Evolutionary conservation across 2,329 filamentous ascomycete genomes (phyloP).

Genomic region (Pseudogymnoascus sp.): DNA sequence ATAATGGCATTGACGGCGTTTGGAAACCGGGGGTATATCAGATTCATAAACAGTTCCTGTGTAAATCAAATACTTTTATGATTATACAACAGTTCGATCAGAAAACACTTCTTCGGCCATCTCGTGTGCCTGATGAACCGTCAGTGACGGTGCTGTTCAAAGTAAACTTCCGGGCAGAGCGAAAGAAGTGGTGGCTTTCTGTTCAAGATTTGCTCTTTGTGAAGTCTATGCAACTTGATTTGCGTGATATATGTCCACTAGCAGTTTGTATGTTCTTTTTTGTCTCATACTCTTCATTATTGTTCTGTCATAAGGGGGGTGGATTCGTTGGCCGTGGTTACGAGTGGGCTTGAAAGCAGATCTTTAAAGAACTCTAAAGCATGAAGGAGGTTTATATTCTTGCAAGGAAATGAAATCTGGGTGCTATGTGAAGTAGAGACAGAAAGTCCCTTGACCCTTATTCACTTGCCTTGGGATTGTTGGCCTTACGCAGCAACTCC

Average conservation of each 20-base stretch:
- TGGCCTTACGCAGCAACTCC: background rate
- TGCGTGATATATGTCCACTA: background rate
- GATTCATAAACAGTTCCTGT: slow-evolving; percentile 6
- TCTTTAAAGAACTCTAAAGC: background rate
- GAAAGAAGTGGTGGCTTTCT: background rate
- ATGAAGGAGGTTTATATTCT: background rate
- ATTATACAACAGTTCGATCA: background rate
- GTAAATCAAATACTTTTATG: slow-evolving; percentile 7
- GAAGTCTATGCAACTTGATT: background rate
- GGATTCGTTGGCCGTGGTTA: background rate
- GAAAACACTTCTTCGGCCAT: background rate
- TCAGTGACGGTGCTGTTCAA: background rate
- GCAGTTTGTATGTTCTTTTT: background rate
- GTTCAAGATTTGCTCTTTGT: background rate
- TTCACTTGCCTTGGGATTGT: background rate
- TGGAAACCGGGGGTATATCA: slow-evolving; percentile 15
- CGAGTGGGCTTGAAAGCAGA: background rate
- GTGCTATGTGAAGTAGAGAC: background rate
- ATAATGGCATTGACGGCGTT: slow-evolving; percentile 26
- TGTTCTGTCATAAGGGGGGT: background rate
- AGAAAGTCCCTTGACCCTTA: background rate
- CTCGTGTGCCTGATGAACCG: background rate
- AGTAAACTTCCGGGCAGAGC: background rate
- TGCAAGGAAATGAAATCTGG: background rate
- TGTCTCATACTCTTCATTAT: background rate